phyloP scores from a whole-genome alignment of 179 eudicot genomes.

The Pouteria campechiana region DNA sequence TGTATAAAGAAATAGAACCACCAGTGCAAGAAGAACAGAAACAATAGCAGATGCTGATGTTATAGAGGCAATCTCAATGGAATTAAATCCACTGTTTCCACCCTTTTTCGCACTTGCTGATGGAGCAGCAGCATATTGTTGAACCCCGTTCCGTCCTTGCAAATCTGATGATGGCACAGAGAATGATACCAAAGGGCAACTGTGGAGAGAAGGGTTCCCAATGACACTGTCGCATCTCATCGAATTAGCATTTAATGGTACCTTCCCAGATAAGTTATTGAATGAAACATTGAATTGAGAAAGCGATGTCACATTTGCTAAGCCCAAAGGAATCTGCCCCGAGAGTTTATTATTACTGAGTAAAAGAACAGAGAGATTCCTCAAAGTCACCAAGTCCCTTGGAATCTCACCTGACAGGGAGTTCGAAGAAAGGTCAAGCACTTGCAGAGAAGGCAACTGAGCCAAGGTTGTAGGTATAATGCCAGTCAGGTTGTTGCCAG shows the following conservation, averaged over 20 bases:
- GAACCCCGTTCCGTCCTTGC: conserved; percentile 9
- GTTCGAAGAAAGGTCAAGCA: conserved; percentile 38
- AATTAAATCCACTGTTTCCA: conserved; percentile 17
- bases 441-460: conserved; percentile 34
- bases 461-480: conserved; percentile 32
- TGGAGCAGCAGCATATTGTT: conserved; percentile 15
- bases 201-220: conserved; percentile 31
- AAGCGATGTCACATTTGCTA: conserved; percentile 29
- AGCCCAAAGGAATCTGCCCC: conserved; percentile 33
- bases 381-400: conserved; percentile 23
- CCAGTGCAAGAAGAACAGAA: conserved; percentile 41
- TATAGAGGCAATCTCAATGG: conserved; percentile 42
- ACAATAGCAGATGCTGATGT: conserved; percentile 45
- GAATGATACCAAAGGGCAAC: conserved; percentile 22
- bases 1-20: conserved; percentile 34
- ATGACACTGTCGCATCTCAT: conserved; percentile 31
- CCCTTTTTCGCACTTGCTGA: conserved; percentile 3
- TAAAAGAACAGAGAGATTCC: conserved; percentile 30
- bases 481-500: conserved; percentile 29
- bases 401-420: conserved; percentile 43
- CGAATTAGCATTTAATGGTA: conserved; percentile 16
- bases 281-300: conserved; percentile 36
- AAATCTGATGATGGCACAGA: conserved; percentile 22
- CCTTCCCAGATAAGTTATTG: conserved; percentile 45
- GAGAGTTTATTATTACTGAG: conserved; percentile 42